These are phyloP conservation scores for Phtheirospermum japonicum DNA, from an alignment of 257 asterid species.

Conservation along the genomic window DNA sequence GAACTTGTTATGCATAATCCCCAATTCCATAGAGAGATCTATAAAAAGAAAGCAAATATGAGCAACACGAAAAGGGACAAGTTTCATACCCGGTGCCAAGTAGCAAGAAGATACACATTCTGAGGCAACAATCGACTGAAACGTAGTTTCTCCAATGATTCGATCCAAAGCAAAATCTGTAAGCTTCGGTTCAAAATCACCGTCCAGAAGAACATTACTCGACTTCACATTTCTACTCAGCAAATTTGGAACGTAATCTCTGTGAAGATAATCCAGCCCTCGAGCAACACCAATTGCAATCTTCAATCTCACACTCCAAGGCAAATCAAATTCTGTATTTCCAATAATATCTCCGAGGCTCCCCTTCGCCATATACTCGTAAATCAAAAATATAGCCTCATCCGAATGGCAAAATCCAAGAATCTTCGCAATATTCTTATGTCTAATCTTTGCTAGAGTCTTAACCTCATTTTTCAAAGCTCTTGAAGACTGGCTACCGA, in stretches of 20 bases:
- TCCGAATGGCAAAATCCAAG: slow-evolving; percentile 71
- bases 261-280: slow-evolving; percentile 81
- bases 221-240: slow-evolving; percentile 74
- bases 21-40: no score
- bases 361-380: slow-evolving; percentile 66
- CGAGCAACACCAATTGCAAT: slow-evolving; percentile 76
- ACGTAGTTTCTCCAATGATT: slow-evolving; percentile 53
- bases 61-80: no score
- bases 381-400: slow-evolving; percentile 60
- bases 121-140: slow-evolving; percentile 46
- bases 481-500: slow-evolving; percentile 51
- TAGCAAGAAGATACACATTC: slow-evolving; percentile 63
- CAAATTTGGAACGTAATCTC: slow-evolving; percentile 68
- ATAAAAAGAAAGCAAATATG: no score
- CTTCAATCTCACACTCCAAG: slow-evolving; percentile 64
- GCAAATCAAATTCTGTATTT: slow-evolving; percentile 39
- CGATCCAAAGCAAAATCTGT: slow-evolving; percentile 68
- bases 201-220: slow-evolving; percentile 63
- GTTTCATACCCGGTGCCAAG: slow-evolving; percentile 71
- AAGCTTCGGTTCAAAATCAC: slow-evolving; percentile 73
- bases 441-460: slow-evolving; percentile 76
- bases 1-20: no score
- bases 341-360: slow-evolving; percentile 70
- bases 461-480: slow-evolving; percentile 62
- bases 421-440: slow-evolving; percentile 64